Conservation (phyloP, 2,329 filamentous ascomycete species). For the Thielaviopsis ethacetica region DNA sequence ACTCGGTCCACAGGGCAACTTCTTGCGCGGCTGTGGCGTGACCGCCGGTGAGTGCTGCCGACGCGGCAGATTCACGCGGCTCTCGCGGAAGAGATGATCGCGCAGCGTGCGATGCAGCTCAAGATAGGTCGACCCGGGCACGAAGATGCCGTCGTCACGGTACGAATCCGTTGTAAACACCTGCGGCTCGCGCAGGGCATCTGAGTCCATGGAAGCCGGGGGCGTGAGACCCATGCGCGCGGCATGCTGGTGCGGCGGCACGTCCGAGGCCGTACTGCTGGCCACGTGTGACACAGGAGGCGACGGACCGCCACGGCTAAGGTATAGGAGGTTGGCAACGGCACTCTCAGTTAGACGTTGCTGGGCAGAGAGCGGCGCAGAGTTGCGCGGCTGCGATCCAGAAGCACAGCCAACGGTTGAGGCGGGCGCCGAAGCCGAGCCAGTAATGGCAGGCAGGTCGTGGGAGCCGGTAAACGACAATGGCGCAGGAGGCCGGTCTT, state of each 20-base stretch:
- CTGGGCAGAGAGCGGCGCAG: slow-evolving; percentile 15
- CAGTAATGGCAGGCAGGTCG: slow-evolving; percentile 4
- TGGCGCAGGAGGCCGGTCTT: slow-evolving; percentile 12
- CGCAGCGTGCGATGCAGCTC: slow-evolving; percentile 29
- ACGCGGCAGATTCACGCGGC: slow-evolving; percentile 22
- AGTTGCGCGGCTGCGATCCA: background rate
- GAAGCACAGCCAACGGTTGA: background rate
- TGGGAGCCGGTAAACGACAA: slow-evolving; percentile 1
- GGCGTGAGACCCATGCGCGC: slow-evolving; percentile 6
- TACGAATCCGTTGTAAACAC: slow-evolving; percentile 19
- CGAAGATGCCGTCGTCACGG: slow-evolving; percentile 26
- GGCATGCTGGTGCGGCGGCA: background rate
- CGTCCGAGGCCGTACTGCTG: slow-evolving; percentile 7
- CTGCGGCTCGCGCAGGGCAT: slow-evolving; percentile 15
- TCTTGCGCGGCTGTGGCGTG: slow-evolving; percentile 7
- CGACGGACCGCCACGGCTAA: slow-evolving; percentile 18
- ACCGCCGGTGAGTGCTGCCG: slow-evolving; percentile 4
- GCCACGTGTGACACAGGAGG: slow-evolving; percentile 9
- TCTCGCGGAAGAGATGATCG: slow-evolving; percentile 28
- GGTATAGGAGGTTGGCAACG: slow-evolving; percentile 21
- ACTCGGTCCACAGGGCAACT: slow-evolving; percentile 2
- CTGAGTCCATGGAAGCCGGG: slow-evolving; percentile 15
- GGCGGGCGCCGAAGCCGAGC: background rate
- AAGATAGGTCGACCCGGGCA: slow-evolving; percentile 30
- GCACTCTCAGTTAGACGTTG: slow-evolving; percentile 20